Conservation (phyloP, 768 basidiomycete species). For the Suillus luteus region DNA sequence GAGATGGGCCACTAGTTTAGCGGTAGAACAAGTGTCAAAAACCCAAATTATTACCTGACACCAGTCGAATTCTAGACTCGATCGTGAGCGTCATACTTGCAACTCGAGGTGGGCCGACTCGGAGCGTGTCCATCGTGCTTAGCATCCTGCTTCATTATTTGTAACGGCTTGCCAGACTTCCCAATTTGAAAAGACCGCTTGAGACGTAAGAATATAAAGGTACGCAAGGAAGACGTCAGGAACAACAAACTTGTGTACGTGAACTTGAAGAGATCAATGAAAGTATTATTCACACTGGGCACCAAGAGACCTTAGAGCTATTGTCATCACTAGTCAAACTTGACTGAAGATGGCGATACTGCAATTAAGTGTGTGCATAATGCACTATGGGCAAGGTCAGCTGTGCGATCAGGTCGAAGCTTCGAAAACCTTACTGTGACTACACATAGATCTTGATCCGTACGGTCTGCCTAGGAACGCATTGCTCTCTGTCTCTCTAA, state of each 20-base stretch:
- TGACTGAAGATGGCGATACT: background rate
- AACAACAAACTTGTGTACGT: background rate
- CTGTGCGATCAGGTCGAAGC: background rate
- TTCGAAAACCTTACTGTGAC: background rate
- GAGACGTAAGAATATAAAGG: background rate
- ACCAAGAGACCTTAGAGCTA: background rate
- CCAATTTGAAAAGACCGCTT: background rate
- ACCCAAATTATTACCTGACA: constrained; percentile 35
- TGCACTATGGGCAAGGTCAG: background rate
- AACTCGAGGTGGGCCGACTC: background rate
- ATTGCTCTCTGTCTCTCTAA: constrained; percentile 41
- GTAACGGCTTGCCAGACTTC: background rate
- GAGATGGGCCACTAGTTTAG: constrained; percentile 9
- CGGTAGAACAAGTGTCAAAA: background rate
- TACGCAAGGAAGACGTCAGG: background rate
- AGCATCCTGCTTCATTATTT: constrained; percentile 1
- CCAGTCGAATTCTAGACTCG: constrained; percentile 33
- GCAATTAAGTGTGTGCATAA: background rate
- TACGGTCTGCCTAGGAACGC: constrained; percentile 40
- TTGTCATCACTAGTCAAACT: background rate
- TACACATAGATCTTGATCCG: constrained; percentile 42
- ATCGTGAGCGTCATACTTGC: constrained; percentile 30
- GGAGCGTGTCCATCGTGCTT: background rate
- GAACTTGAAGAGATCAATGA: background rate
- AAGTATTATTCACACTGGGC: background rate